Evolutionary conservation across 2,329 filamentous ascomycete species (phyloP), one percentile per base, ranked within the genome.

Genomic region (Paracoccidioides brasiliensis): DNA sequence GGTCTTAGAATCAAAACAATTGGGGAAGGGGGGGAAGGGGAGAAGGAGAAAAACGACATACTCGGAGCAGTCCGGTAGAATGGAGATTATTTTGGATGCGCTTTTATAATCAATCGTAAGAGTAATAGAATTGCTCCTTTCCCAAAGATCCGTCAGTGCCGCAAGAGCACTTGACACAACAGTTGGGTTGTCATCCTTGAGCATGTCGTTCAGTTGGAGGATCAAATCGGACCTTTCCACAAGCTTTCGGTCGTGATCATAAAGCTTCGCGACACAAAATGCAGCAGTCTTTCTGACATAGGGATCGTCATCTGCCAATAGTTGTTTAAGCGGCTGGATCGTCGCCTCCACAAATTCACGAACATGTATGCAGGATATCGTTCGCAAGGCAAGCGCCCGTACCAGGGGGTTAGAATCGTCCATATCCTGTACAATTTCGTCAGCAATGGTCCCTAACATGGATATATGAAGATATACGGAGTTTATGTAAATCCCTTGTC

Each of bases 261-360:
- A 98, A 44, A 98, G 80, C 73, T 98, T 98, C 37, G 93, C 91
- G 45, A 98, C 93, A 64, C 88, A 94, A 69, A 94, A 95, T 2
- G 91, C 90, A 2, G 93, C 91, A 2, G 93, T 97, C 72, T 98
- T 98, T 62, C 93, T 88, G 32, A 98, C 93, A 68, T 98, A 98
- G 2, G 93, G 91, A 68, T 98, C 93, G 45, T 82, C 69, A 67
- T 98, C 93, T 67, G 83, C 83, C 60, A 98, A 81, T 52, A 96
- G 78, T 53, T 81, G 80, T 73, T 91, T 94, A 55, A 95, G 81
- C 35, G 93, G 83, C 9, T 85, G 84, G 4, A 96, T 83, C 0
- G 90, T 94, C 10, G 89, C 86, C 72, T 95, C 88, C 64, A 97
- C 90, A 67, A 94, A 98, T 69, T 98, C 90, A 62, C 86, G 84